Conservation (phyloP, 192 early-diverging fungal species). For the Gryganskiella cystojenkinii region DNA sequence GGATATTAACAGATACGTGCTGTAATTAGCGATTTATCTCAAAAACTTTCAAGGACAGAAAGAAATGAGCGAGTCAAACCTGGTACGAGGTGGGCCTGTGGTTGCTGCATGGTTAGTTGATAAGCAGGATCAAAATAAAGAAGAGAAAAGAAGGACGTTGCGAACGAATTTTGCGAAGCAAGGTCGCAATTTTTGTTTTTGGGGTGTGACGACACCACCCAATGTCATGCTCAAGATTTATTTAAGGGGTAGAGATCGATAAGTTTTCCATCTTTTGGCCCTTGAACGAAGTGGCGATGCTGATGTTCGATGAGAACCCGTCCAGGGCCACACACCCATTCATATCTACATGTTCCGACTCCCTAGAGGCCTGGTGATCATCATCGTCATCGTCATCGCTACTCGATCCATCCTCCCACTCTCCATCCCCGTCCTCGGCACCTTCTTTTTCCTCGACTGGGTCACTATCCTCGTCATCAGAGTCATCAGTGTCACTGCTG, state of each 20-base stretch:
- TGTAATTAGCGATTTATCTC: background rate
- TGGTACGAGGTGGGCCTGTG: slow-evolving; percentile 35
- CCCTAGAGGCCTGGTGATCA: background rate
- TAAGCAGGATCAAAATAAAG: background rate
- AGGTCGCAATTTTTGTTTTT: no score
- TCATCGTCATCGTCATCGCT: slow-evolving; percentile 28
- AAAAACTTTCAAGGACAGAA: background rate
- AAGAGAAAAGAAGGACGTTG: background rate
- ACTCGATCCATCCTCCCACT: slow-evolving; percentile 41
- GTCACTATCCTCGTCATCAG: slow-evolving; percentile 24
- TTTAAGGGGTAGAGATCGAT: no score
- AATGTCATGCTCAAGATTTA: background rate
- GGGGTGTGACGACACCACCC: no score
- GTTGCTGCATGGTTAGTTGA: slow-evolving; percentile 1
- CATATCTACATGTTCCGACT: background rate
- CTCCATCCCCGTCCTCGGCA: slow-evolving; percentile 44
- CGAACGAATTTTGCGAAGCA: no score
- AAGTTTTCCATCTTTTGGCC: no score
- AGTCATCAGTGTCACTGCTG: slow-evolving; percentile 23
- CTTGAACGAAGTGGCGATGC: background rate
- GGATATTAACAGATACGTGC: background rate
- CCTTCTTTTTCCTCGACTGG: slow-evolving; percentile 21
- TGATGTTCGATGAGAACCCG: background rate
- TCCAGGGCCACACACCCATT: background rate
- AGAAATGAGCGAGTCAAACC: slow-evolving; percentile 8